Conservation (phyloP, 768 basidiomycete genomes). For the Neoboletus magnificus region DNA sequence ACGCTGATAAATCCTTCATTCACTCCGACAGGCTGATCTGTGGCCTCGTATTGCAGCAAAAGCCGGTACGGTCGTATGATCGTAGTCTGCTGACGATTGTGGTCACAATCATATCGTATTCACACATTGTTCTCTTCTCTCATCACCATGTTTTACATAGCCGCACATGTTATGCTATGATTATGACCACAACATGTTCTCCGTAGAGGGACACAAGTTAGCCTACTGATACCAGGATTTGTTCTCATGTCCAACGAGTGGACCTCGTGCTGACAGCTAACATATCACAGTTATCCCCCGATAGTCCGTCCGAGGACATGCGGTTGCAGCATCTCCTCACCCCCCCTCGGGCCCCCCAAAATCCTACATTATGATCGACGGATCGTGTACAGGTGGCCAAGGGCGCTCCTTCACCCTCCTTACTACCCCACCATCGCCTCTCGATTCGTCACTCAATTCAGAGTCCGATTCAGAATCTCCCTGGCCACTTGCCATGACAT, state of each 20-base stretch:
- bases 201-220: neutral
- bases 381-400: slow-evolving; percentile 21
- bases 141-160: slow-evolving; percentile 16
- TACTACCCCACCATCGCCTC: neutral
- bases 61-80: slow-evolving; percentile 95
- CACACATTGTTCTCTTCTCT: neutral
- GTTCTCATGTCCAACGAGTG: neutral
- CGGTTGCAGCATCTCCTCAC: neutral
- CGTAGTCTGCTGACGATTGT: slow-evolving; percentile 8
- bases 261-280: neutral
- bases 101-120: slow-evolving; percentile 9
- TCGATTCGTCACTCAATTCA: slow-evolving; percentile 11
- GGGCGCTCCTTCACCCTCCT: slow-evolving; percentile 11
- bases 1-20: neutral
- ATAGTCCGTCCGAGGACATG: neutral
- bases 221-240: neutral
- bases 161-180: slow-evolving; percentile 17
- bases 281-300: too few species aligned
- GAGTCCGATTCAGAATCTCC: slow-evolving; percentile 16
- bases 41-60: slow-evolving; percentile 99
- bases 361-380: slow-evolving; percentile 29
- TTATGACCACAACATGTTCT: slow-evolving; percentile 14
- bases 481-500: neutral
- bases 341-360: neutral
- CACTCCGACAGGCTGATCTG: slow-evolving; percentile 70